Evolutionary conservation across 1,284 basidiomycete genomes (phyloP), one percentile per base, ranked within the genome.

Genomic region (Cryptococcus sp.): DNA sequence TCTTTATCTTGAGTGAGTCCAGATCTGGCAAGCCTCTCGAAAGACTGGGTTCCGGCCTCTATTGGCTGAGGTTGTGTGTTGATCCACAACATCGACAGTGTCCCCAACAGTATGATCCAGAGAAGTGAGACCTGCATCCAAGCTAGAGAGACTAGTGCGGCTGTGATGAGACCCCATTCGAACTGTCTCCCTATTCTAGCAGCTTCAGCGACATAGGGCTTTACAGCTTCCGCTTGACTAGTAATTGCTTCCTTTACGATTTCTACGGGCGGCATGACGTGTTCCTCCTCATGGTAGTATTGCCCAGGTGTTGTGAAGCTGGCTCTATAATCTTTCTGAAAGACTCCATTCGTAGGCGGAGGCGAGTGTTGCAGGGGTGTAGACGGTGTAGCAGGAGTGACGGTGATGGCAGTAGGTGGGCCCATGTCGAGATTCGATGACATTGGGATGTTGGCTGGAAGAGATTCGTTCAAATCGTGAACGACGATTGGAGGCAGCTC

Each of bases 331-430:
- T 32, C 21, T 37, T 39, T 16, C 4, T 7, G 22, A 41, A 25
- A 5, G 45, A 47, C 11, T 56, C 43, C 36, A 14, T 16, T 19
- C 7, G 4, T 19, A 43, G 16, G 21, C 7, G 41, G 41, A 19
- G 41, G 13, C 13, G 41, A 13, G 7, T 13, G 16, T 45, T 42
- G 25, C 34, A 39, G 5, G 7, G 36, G 36, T 39, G 36, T 39
- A 11, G 57, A 49, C 14, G 61, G 63, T n/a, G 59, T 63, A 42
- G 63, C 61, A 11, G 61, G 61, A 13, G 58, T 62, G 46, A 64
- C 45, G 34, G 56, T 50, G 13, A 64, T 53, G 3, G 45, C 41
- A 9, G 40, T 16, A n/a, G 47, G 14, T 4, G 46, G 23, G 36
- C 21, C n/a, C 2, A 24, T 25, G 21, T 2, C 42, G 34, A 21